Percentiles rank a stretch among this genome's conserved stretches.
phyloP scores from a whole-genome alignment of 768 basidiomycete genomes.

The Termitomyces sp. region DNA sequence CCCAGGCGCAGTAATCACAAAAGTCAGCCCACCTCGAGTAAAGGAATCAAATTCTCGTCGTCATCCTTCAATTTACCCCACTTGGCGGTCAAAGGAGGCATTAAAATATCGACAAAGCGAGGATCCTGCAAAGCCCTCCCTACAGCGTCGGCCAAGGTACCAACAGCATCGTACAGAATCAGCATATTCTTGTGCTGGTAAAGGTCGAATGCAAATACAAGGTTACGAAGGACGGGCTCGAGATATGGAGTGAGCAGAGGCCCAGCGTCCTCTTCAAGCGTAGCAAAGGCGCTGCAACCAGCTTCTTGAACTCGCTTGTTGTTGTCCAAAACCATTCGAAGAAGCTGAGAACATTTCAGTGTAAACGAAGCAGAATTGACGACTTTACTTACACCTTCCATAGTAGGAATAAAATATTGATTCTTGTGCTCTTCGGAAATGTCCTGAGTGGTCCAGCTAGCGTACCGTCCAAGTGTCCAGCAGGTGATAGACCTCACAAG shows the following conservation, averaged over 20 bases:
- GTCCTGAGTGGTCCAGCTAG: conserved; percentile 92
- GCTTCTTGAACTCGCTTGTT: conserved; percentile 99
- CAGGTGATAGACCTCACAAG: conserved; percentile 98
- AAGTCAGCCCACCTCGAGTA: conserved; percentile 73
- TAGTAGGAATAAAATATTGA: conserved; percentile 91
- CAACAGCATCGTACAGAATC: conserved; percentile 98
- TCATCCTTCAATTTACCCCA: conserved; percentile 92
- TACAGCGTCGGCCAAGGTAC: conserved; percentile 96
- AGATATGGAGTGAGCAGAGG: conserved; percentile 87
- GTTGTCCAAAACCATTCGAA: conserved; percentile 95
- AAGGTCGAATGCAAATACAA: conserved; percentile 95
- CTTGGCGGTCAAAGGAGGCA: conserved; percentile 89
- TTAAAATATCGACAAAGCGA: conserved; percentile 87
- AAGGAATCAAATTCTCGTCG: conserved; percentile 89
- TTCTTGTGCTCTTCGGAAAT: conserved; percentile 85
- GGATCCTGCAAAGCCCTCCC: conserved; percentile 84
- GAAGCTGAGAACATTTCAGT: conserved; percentile 54
- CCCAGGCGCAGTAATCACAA: not conserved
- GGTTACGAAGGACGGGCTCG: conserved; percentile 90
- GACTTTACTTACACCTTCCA: conserved; percentile 79
- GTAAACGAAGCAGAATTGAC: not conserved
- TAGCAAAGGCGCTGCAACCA: conserved; percentile 97
- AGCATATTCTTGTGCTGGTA: conserved; percentile 99
- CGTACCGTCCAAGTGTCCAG: conserved; percentile 99
- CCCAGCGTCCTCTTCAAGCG: conserved; percentile 97